Conservation (phyloP, 257 asterid species). For the Lycium barbarum region DNA sequence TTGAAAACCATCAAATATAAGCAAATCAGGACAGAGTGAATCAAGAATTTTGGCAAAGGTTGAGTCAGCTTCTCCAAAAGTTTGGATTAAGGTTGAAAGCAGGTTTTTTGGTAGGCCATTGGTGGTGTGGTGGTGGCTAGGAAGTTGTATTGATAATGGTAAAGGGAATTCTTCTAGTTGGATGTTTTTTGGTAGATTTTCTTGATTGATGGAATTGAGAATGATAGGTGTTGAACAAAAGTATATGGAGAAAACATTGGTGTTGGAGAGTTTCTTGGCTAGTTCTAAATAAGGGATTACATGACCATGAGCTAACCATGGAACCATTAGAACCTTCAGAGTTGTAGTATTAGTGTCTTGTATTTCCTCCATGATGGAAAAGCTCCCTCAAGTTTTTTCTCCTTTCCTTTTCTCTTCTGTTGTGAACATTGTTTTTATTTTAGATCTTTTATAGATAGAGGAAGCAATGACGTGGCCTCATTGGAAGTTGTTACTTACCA, state of each 20-base stretch:
- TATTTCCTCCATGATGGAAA: constrained; percentile 33
- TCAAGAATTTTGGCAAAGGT: constrained; percentile 38
- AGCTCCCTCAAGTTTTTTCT: constrained; percentile 3
- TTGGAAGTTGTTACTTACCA: constrained; percentile 14
- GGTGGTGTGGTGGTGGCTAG: constrained; percentile 51
- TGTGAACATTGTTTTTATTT: not conserved
- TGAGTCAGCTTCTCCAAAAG: constrained; percentile 39
- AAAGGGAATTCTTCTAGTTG: constrained; percentile 41
- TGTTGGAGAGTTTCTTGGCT: constrained; percentile 51
- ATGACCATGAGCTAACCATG: constrained; percentile 65
- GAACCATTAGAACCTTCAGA: constrained; percentile 46
- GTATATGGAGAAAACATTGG: constrained; percentile 45
- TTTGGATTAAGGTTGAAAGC: constrained; percentile 37
- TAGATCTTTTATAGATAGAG: not conserved
- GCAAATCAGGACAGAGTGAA: constrained; percentile 43
- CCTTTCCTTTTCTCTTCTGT: not conserved
- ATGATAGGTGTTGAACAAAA: constrained; percentile 45
- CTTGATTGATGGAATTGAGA: constrained; percentile 40
- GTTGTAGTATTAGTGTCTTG: constrained; percentile 18
- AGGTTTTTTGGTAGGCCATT: constrained; percentile 49
- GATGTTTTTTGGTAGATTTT: constrained; percentile 45
- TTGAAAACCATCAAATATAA: constrained; percentile 54
- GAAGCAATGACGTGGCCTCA: not conserved
- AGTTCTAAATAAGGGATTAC: constrained; percentile 52
- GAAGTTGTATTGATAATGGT: constrained; percentile 44